Evolutionary conservation across 2,329 filamentous ascomycete species (phyloP), one percentile per base, ranked within the genome.

Genomic region (Ophiostoma tasmaniense): DNA sequence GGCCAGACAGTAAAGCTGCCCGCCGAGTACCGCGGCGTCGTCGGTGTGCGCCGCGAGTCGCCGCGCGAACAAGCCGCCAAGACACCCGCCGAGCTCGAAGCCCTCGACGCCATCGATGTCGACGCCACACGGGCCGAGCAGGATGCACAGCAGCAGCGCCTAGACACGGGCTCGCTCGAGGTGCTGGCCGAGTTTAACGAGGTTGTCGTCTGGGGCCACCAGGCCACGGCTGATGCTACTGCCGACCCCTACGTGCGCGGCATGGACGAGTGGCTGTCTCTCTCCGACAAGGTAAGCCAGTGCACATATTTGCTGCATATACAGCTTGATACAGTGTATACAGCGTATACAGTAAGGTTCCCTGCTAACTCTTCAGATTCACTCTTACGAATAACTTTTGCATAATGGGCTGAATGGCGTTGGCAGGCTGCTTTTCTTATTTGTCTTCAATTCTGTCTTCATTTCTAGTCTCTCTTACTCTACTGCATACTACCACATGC

Each of bases 171-270:
- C 11, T 82, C 81, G 25, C 79, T 94, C 73, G 84, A 90, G 66
- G 81, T 86, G 61, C 81, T 88, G 25, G 88, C 87, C 1, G 82
- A 82, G 20, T 97, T 97, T 75, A 87, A 92, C 7, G 83, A 90
- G 68, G 77, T 97, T 66, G 79, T 92, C 2, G 83, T 97, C n/a
- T 98, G 93, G 93, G 89, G 86, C 0, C 93, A 97, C 77, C 93
- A 95, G 73, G 78, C 80, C 0, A 74, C 86, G 66, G 87, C 87
- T 6, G 87, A 89, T 70, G 82, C 82, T 0, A 81, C 82, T 35
- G 79, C 80, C 6, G 92, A 97, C 78, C 81, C 85, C 1, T 95
- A 92, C 76, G 81, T 91, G 4, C 89, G 90, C 76, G 87, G 89
- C 0, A 80, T 96, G 61, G 85, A 89, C 73, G 93, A 97, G 78